Base-by-base conservation (phyloP, 768 basidiomycete species). In the Trichaptum fuscoviolaceum region DNA sequence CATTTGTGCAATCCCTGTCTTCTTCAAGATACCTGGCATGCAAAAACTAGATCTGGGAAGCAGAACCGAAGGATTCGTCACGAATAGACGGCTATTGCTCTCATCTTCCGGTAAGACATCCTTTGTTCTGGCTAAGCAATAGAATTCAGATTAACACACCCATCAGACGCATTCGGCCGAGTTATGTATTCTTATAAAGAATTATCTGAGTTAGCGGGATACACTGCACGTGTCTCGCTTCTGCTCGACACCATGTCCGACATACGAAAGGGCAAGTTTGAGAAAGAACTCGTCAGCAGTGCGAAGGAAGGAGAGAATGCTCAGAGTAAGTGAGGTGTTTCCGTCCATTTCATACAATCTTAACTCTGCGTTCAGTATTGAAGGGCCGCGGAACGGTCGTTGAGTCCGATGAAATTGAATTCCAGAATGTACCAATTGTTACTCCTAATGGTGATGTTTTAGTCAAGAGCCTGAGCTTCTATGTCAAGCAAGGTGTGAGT, bases 171-270 rank as follows among this genome's bases (percentile, higher is more conserved):
- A 0, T 92, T 98, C 71, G 95, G 95, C 35, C 86, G 96, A 23
- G 88, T 97, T 30, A 95, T 99, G 93, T 96, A 96, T 75, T 95
- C 93, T 2, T 98, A 97, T 80, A 98, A 97, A 77, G 96, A 99
- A 74, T 82, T 99, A 4, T 88, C 94, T 5, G 96, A 99, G 74
- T 85, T 99, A 35, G 95, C 96, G 3, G 96, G 96, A 12, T 98
- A 97, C 75, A 98, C 96, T 1, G 86, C 93, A 0, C 88, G 96
- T 17, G 96, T 99, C 0, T 89, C 91, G 35, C 85, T 89, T 58
- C 83, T 98, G 0, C 83, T 99, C 9, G 92, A 96, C 65, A 94
- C 95, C 0, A 96, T 99, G 87, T 82, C 87, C 24, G 95, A 96
- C 66, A 87, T 96, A 25, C 86, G 87, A 67, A 78, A 84, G 63